Evolutionary conservation across 2,329 filamentous ascomycete species (phyloP), one percentile per base, ranked within the genome.

Genomic region (Neoarthrinium moseri): DNA sequence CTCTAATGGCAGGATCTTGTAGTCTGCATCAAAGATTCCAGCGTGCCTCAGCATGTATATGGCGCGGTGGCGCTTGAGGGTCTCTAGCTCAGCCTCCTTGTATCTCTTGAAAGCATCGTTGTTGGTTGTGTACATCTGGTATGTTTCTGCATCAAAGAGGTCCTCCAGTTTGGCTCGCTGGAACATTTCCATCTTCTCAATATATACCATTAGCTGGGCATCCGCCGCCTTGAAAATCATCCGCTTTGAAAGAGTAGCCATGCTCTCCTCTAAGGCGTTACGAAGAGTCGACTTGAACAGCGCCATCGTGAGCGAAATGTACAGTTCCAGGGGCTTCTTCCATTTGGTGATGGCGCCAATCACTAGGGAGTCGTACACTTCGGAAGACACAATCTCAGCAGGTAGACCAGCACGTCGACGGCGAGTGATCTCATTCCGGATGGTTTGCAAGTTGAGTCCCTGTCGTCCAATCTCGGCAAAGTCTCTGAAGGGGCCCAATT

Each of bases 331-430:
- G 0, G 82, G 81, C 0, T 56, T 56, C 2, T 72, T 57, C 86
- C 86, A 89, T 2, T 79, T 75, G 6, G 62, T 58, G 2, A 87
- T 75, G 0, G 78, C 76, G n/a, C 77, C 65, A 13, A 72, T 67
- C 36, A 78, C 81, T 13, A 87, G 68, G 0, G 71, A 70, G 22
- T 83, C 75, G 18, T 84, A 81, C 0, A 86, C 81, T 29, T 80
- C 77, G 0, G 78, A 74, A 0, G 83, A 77, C 0, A 81, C 76
- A 0, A 82, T 71, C 6, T 77, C 75, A 7, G 49, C 53, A 0
- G 81, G 81, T 53, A 83, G 71, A 0, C 83, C 82, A 0, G 80
- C 75, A 15, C 71, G 71, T 21, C 75, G 77, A 11, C 79, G 78
- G 4, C 70, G 64, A 15, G 69, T 63, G 12, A 86, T 83, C 10